These are phyloP conservation scores for Ustilago crameri DNA, from an alignment of 1,284 basidiomycete species.

Conservation along the genomic window DNA sequence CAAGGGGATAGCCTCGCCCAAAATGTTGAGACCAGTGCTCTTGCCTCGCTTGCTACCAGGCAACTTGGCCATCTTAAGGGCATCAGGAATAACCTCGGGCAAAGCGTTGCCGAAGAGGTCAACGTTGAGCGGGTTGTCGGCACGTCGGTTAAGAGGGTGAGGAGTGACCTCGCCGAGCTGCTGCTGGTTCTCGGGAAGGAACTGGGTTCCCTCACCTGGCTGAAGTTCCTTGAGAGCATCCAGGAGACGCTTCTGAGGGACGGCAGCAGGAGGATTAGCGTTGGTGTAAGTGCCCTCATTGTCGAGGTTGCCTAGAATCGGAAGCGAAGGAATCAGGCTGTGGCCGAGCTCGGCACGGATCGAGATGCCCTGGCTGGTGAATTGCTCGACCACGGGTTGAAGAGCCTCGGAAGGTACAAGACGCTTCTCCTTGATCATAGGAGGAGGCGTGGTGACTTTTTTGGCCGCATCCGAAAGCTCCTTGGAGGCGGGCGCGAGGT, in stretches of 20 bases:
- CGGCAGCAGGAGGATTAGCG: conserved; percentile 12
- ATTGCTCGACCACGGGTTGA: conserved; percentile 21
- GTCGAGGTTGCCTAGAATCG: conserved; percentile 36
- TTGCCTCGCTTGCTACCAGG: conserved; percentile 19
- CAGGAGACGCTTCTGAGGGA: conserved; percentile 21
- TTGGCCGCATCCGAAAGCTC: conserved; percentile 36
- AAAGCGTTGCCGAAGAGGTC: conserved; percentile 14
- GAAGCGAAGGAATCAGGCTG: conserved; percentile 28
- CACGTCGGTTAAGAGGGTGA: conserved; percentile 38
- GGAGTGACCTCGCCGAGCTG: conserved; percentile 23
- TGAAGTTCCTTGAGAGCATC: conserved; percentile 22
- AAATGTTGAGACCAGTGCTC: conserved; percentile 23
- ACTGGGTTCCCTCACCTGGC: conserved; percentile 11
- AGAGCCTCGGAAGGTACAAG: conserved; percentile 12
- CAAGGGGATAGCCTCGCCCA: conserved; percentile 24
- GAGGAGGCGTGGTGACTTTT: conserved; percentile 38
- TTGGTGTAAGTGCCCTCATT: conserved; percentile 43
- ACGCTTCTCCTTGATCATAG: conserved; percentile 25
- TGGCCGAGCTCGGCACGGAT: conserved; percentile 16
- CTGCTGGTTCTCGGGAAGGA: conserved; percentile 29
- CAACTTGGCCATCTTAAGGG: conserved; percentile 4
- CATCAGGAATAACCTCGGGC: conserved; percentile 3
- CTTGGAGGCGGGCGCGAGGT: conserved; percentile 33
- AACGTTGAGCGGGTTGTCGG: conserved; percentile 14
- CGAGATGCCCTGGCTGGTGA: conserved; percentile 30